Percentiles rank a stretch among this genome's conserved stretches.
Conservation (phyloP, 129 eudicot species). For the Artemisia argyi region DNA sequence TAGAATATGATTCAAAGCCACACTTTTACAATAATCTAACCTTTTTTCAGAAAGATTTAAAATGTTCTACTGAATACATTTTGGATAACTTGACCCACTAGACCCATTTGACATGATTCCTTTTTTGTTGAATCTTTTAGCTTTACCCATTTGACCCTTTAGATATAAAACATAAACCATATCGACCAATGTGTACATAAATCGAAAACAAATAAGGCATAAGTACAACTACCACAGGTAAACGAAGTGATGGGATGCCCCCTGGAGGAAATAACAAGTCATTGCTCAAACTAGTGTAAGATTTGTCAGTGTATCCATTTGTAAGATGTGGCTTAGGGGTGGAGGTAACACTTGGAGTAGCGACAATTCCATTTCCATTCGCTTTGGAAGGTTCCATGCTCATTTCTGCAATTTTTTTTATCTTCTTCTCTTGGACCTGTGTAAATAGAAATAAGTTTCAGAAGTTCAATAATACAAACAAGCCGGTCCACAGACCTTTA, state of each 20-base stretch:
- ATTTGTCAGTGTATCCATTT: conserved; percentile 41
- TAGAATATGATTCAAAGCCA: neutral
- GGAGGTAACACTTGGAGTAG: conserved; percentile 61
- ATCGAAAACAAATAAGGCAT: conserved; percentile 15
- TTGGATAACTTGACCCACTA: conserved; percentile 4
- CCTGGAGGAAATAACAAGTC: conserved; percentile 64
- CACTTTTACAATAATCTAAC: neutral
- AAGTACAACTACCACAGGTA: conserved; percentile 98
- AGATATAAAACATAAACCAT: neutral
- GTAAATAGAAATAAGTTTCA: neutral
- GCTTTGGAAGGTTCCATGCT: conserved; percentile 67
- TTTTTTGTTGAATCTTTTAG: neutral
- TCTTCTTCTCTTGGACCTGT: conserved; percentile 96
- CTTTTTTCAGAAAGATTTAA: neutral
- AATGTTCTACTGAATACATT: neutral
- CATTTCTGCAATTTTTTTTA: conserved; percentile 79
- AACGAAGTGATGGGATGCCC: conserved; percentile 71
- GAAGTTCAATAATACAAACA: conserved; percentile 9
- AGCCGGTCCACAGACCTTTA: conserved; percentile 2
- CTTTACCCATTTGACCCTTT: neutral
- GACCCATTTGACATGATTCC: neutral
- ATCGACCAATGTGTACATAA: neutral
- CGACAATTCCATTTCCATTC: conserved; percentile 67
- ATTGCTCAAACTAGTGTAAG: conserved; percentile 47
- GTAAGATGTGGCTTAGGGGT: conserved; percentile 52